Base-by-base conservation (phyloP, 371 early-diverging fungal genomes). In the Zychaea mexicana region DNA sequence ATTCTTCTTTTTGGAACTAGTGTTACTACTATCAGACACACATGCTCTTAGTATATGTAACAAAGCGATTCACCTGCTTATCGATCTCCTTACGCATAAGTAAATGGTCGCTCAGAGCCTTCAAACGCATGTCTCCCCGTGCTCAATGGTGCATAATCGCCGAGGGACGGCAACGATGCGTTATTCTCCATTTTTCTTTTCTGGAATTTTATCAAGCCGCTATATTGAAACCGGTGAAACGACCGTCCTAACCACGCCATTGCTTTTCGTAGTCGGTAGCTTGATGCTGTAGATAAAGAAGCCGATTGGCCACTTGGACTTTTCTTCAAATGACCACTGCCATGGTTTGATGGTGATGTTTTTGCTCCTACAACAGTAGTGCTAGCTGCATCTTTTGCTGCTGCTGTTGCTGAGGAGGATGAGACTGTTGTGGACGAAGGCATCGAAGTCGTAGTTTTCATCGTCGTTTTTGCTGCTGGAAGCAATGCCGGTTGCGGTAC, bases 161-260 rank as follows among this genome's bases (percentile, higher is more conserved):
- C 32, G n/a, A 56, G 56, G 8, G 56, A 31, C 8, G 56, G 36
- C 15, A 56, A 56, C 36, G 56, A 56, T 56, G 2, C 3, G 1
- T 27, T 56, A 13, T 36, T 32, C 19, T 21, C 22, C 49, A 49
- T 49, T 13, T n/a, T 42, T 5, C n/a, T 42, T 42, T 49, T 10
- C n/a, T 49, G 21, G n/a, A 49, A 49, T 5, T 49, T 49, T 49
- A 49, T 22, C 9, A 49, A 13, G 22, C 49, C 49, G 24, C 22
- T 49, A 24, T 24, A 22, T 49, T 56, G 56, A 8, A 56, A 36
- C 4, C 33, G 32, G 21, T 56, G 59, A 30, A 58, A 58, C 8
- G 59, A 45, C 3, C 30, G 39, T 1, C 59, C 45, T 31, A 58
- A 28, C 59, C 59, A 58, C n/a, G 59, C 46, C 46, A 58, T 46